A percentile compares a stretch with the other conserved stretches of the same genome.
These are phyloP conservation scores for Neurospora sp. DNA, from an alignment of 495 filamentous ascomycete species.

Conservation along the genomic window DNA sequence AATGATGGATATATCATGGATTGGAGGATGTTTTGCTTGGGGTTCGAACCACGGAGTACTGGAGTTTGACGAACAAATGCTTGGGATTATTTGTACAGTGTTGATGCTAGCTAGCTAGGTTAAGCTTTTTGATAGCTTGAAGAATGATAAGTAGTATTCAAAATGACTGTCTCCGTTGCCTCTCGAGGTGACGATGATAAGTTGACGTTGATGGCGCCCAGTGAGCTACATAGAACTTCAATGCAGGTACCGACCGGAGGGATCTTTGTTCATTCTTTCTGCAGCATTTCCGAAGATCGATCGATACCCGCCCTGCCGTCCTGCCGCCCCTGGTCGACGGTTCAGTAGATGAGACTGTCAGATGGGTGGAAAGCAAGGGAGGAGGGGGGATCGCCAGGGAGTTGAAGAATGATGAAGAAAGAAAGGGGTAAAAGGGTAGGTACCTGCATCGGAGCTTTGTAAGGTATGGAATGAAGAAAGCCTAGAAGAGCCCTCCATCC, in stretches of 20 bases:
- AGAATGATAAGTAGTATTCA: not conserved
- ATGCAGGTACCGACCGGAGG: not conserved
- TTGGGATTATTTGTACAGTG: not conserved
- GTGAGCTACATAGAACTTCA: too few relatives aligned
- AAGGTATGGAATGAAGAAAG: not conserved
- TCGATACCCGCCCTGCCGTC: not conserved
- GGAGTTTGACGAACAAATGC: not conserved
- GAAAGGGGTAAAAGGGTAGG: not conserved
- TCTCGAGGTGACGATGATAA: fast-evolving
- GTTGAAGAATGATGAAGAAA: not conserved
- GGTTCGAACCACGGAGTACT: not conserved
- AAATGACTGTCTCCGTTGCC: too few relatives aligned
- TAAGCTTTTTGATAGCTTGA: not conserved
- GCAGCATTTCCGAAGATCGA: not conserved
- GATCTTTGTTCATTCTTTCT: not conserved
- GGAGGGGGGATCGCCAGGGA: not conserved
- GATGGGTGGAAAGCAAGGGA: not conserved
- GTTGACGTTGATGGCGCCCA: too few relatives aligned
- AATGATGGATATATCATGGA: not conserved
- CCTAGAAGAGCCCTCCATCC: not conserved
- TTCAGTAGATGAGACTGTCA: not conserved
- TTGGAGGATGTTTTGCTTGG: not conserved
- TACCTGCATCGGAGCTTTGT: not conserved
- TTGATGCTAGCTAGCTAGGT: not conserved
- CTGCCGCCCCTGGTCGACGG: not conserved